phyloP scores from a whole-genome alignment of 331 rosid species.

The Acacia concinna region DNA sequence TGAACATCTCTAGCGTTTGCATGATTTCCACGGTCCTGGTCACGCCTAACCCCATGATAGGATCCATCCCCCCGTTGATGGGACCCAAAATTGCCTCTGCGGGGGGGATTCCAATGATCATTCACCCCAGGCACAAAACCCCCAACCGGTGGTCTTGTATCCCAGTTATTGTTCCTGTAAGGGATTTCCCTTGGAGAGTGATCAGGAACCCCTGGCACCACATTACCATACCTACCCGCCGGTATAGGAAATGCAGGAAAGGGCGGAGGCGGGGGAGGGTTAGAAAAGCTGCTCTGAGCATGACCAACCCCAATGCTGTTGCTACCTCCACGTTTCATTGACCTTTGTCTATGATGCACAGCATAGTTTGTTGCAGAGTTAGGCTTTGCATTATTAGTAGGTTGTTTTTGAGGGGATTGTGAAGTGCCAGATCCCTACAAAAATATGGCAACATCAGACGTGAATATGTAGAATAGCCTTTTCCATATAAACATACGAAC shows the following conservation, averaged over 20 bases:
- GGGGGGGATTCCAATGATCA: conserved; percentile 53
- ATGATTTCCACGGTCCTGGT: conserved; percentile 57
- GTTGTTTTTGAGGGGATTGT: conserved; percentile 45
- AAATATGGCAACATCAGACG: conserved; percentile 24
- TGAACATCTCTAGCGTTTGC: conserved; percentile 54
- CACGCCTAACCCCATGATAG: conserved; percentile 59
- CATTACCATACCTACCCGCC: conserved; percentile 36
- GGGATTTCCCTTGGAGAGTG: conserved; percentile 54
- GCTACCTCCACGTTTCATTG: conserved; percentile 56
- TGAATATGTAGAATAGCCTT: background rate
- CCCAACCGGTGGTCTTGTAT: conserved; percentile 46
- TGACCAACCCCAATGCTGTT: conserved; percentile 44
- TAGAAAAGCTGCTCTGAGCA: conserved; percentile 41
- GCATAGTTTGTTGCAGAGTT: conserved; percentile 45
- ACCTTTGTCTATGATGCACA: conserved; percentile 50
- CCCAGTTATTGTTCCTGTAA: conserved; percentile 54
- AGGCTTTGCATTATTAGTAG: conserved; percentile 38
- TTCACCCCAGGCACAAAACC: conserved; percentile 44
- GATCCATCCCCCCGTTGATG: conserved; percentile 61
- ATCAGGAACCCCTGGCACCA: conserved; percentile 51
- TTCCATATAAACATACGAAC: background rate
- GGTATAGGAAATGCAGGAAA: conserved; percentile 54
- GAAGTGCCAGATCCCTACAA: conserved; percentile 54
- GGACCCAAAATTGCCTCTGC: conserved; percentile 56
- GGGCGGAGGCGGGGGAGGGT: conserved; percentile 40